A percentile compares a stretch with the other conserved stretches of the same genome.
Conservation (phyloP, 306 rosid species). For the Malus orientalis region DNA sequence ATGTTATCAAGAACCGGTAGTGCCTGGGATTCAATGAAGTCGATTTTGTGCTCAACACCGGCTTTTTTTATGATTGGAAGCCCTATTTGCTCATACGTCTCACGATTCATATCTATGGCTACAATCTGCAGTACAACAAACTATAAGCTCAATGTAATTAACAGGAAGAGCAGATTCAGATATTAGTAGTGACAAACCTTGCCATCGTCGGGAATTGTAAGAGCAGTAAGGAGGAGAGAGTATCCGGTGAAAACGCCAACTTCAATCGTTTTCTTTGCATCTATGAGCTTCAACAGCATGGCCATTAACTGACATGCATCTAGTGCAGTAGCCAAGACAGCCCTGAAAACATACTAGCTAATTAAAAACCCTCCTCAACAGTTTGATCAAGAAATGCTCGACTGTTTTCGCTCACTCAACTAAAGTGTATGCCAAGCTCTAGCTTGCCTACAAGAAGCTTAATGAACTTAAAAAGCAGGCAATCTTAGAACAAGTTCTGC, state of each 20-base stretch:
- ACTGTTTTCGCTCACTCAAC: background rate
- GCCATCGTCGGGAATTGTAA: slow-evolving; percentile 47
- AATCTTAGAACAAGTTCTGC: background rate
- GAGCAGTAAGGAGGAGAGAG: slow-evolving; percentile 67
- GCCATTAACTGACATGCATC: slow-evolving; percentile 42
- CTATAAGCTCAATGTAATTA: too few species aligned
- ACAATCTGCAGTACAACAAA: slow-evolving; percentile 26
- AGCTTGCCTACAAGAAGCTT: background rate
- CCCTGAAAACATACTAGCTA: slow-evolving; percentile 18
- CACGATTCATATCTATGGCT: slow-evolving; percentile 43
- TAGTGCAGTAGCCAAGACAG: slow-evolving; percentile 27
- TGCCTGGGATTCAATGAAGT: slow-evolving; percentile 47
- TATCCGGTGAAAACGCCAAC: slow-evolving; percentile 58
- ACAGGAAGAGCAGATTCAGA: background rate
- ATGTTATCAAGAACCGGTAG: slow-evolving; percentile 44
- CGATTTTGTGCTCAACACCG: slow-evolving; percentile 60
- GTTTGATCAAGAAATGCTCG: background rate
- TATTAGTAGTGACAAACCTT: slow-evolving; percentile 11
- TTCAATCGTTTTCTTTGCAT: slow-evolving; percentile 53
- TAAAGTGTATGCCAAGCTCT: background rate
- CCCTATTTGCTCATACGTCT: slow-evolving; percentile 45
- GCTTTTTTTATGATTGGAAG: slow-evolving; percentile 48
- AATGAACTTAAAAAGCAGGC: background rate
- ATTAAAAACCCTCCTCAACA: background rate
- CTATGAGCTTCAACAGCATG: slow-evolving; percentile 38